Conservation (phyloP, 2,329 filamentous ascomycete genomes). For the Penicillium griseofulvum region DNA sequence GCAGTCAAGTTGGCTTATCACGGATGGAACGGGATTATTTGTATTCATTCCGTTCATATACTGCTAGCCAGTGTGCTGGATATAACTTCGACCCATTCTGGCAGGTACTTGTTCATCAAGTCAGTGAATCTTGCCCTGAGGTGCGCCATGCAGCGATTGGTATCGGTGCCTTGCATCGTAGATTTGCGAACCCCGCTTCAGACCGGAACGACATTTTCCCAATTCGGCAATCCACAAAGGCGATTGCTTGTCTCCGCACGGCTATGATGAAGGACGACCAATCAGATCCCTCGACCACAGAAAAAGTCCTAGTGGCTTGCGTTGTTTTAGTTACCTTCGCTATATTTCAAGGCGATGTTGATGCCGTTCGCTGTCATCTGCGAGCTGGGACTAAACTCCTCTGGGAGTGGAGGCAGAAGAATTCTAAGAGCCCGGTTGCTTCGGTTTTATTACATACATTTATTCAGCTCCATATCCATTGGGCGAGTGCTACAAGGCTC, state of each 20-base stretch:
- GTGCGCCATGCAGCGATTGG: conserved; percentile 4
- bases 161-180: conserved; percentile 5
- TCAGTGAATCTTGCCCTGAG: neutral
- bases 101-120: conserved; percentile 7
- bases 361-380: conserved; percentile 3
- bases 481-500: neutral
- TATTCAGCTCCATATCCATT: conserved; percentile 7
- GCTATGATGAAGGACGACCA: neutral
- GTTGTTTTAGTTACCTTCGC: conserved; percentile 5
- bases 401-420: conserved; percentile 2
- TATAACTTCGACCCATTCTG: conserved; percentile 4
- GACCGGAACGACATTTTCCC: conserved; percentile 3
- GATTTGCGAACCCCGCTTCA: neutral
- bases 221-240: conserved; percentile 3
- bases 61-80: conserved; percentile 1
- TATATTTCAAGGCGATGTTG: conserved; percentile 3
- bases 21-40: conserved; percentile 5
- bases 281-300: neutral
- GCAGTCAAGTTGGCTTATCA: neutral
- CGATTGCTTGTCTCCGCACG: neutral
- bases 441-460: conserved; percentile 3
- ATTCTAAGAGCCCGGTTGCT: neutral
- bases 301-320: conserved; percentile 1
- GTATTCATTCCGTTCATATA: conserved; percentile 1
- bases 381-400: conserved; percentile 2